Percentiles rank a stretch among this genome's conserved stretches.
Conservation (phyloP, 2,329 filamentous ascomycete species). For the Calonectria pseudoturangicola region DNA sequence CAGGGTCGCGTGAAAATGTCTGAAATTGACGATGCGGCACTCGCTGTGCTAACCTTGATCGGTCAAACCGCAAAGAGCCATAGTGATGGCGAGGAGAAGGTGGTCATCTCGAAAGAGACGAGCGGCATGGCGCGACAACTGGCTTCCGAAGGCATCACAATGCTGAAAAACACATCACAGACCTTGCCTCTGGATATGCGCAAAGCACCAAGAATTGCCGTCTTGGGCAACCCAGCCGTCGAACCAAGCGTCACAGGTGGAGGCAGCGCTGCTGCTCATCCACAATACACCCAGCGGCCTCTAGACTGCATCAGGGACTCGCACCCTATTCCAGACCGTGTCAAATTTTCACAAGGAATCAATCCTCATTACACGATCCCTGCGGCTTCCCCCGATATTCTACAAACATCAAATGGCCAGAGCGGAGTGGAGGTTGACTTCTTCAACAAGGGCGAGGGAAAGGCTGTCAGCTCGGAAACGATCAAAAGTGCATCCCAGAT, state of each 20-base stretch:
- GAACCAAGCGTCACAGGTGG: slow-evolving; percentile 36
- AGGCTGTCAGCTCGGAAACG: slow-evolving; percentile 6
- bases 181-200: slow-evolving; percentile 18
- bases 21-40: slow-evolving; percentile 19
- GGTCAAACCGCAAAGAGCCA: neutral
- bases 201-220: slow-evolving; percentile 20
- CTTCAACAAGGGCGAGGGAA: slow-evolving; percentile 12
- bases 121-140: slow-evolving; percentile 36
- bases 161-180: slow-evolving; percentile 37
- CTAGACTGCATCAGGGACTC: slow-evolving; percentile 19
- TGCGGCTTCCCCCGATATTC: slow-evolving; percentile 5
- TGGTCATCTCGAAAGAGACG: slow-evolving; percentile 33
- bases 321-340: neutral
- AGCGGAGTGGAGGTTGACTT: slow-evolving; percentile 27
- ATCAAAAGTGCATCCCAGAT: slow-evolving; percentile 9
- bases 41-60: slow-evolving; percentile 3
- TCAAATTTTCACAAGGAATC: slow-evolving; percentile 31
- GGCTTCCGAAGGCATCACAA: slow-evolving; percentile 31
- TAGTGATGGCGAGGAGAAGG: slow-evolving; percentile 6
- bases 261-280: slow-evolving; percentile 37
- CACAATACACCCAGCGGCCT: slow-evolving; percentile 35
- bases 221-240: slow-evolving; percentile 35
- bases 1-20: neutral
- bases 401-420: slow-evolving; percentile 4
- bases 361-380: slow-evolving; percentile 32